Evolutionary conservation across 257 asterid genomes (phyloP).

Genomic region (Penstemon newberryi): DNA sequence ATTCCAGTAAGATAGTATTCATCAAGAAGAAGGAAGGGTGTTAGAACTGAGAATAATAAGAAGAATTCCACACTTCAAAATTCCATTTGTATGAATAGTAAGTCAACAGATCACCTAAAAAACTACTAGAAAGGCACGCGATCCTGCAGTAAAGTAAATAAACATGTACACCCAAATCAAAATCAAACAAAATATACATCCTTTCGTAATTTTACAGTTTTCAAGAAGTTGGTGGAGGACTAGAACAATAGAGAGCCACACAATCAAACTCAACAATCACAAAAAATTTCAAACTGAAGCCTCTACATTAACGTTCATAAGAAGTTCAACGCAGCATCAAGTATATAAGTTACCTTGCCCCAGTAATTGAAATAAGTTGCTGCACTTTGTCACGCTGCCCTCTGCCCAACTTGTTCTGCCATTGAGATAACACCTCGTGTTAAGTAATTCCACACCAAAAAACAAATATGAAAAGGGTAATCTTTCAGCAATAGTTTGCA

Average conservation of each 20-base stretch:
- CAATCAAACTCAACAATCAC: neutral
- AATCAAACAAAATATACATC: neutral
- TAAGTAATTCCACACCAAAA: constrained; percentile 23
- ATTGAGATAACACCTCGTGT: constrained; percentile 22
- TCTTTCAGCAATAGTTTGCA: neutral
- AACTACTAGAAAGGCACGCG: constrained; percentile 2
- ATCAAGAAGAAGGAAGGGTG: constrained; percentile 1
- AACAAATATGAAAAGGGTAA: neutral
- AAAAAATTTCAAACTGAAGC: constrained; percentile 5
- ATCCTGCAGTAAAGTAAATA: constrained; percentile 9
- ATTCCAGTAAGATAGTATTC: neutral
- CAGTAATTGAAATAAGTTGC: constrained; percentile 90
- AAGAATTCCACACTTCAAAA: neutral
- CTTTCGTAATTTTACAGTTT: constrained; percentile 8
- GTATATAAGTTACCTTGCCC: constrained; percentile 58
- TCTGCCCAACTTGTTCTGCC: constrained; percentile 89
- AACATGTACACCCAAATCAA: neutral
- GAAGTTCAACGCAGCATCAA: constrained; percentile 10
- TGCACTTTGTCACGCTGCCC: constrained; percentile 95
- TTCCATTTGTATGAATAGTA: neutral
- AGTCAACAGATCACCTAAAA: neutral
- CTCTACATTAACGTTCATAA: neutral
- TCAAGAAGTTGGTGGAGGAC: neutral
- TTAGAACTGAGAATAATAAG: neutral
- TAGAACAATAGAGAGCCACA: constrained; percentile 4